Base-by-base conservation (phyloP, 257 asterid genomes). In the Lithospermum erythrorhizon region DNA sequence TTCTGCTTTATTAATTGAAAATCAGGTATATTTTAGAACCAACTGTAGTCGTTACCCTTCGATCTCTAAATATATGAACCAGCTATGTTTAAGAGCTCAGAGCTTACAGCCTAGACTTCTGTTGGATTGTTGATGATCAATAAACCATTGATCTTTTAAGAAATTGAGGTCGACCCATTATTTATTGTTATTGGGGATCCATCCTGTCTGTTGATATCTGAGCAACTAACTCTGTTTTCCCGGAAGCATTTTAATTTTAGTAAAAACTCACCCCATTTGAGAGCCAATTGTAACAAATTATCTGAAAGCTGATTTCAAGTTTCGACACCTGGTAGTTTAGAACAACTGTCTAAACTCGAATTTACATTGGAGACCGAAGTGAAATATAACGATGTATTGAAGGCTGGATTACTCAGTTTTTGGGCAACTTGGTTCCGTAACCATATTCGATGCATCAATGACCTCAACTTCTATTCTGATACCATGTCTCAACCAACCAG, bases 1-100 rank as follows among this genome's bases (percentile, higher is more conserved):
- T 45, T 75, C 96, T 53, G 59, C 91, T 22, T 76, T 73, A 29
- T 70, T 93, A 54, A 68, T 89, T 56, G 99, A 86, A 61, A 93
- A 85, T 61, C 96, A 89, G 99, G 99, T 93, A 86, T 48, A 19
- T 45, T 63, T 22, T 8, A 53, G 21, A 57, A 55, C 10, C 37
- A 32, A 64, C 48, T 19, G 47, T 27, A 64, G 30, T 56, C 56
- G 32, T 19, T 30, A 21, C 19, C 11, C 22, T 37, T 37, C 48
- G 16, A 37, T 24, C 3, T 37, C 8, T 37, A 37, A 9, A 41
- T 41, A 41, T 13, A 41, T 27, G 49, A 5, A 41, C 57, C 24
- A n/a, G 57, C 57, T 53, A n/a, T 2, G 57, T 53, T n/a, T 20
- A 53, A n/a, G 25, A 9, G 23, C 56, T 18, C 11, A 53, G 6